A percentile compares a stretch with the other conserved stretches of the same genome.
Evolutionary conservation across 352 stramenopile species (phyloP).

Genomic region (Thalassiosira ordinaria): DNA sequence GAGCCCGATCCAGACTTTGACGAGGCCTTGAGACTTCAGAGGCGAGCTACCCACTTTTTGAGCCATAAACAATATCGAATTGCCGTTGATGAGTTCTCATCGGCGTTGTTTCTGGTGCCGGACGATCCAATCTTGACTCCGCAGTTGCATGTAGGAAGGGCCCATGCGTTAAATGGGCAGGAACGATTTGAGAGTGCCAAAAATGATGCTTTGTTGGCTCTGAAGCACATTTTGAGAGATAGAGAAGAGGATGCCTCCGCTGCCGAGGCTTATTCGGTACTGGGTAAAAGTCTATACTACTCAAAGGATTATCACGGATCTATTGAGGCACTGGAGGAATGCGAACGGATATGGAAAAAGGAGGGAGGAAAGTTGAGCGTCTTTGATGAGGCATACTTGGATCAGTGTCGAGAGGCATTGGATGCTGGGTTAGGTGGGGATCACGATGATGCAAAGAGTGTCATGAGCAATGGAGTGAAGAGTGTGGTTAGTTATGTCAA

Average conservation of each 20-base stretch:
- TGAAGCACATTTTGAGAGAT: slow-evolving; percentile 59
- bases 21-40: slow-evolving; percentile 78
- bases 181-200: slow-evolving; percentile 74
- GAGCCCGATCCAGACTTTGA: slow-evolving; percentile 83
- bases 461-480: slow-evolving; percentile 21
- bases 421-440: slow-evolving; percentile 50
- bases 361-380: slow-evolving; percentile 74
- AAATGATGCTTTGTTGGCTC: slow-evolving; percentile 77
- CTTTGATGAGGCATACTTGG: slow-evolving; percentile 83
- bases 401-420: slow-evolving; percentile 71
- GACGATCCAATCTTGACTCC: slow-evolving; percentile 80
- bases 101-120: slow-evolving; percentile 82
- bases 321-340: slow-evolving; percentile 74
- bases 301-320: slow-evolving; percentile 78
- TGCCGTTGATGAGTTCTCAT: slow-evolving; percentile 82
- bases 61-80: slow-evolving; percentile 78
- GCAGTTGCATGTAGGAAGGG: slow-evolving; percentile 78
- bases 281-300: slow-evolving; percentile 84
- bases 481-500: slow-evolving; percentile 46
- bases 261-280: slow-evolving; percentile 77
- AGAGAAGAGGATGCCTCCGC: slow-evolving; percentile 63
- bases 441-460: slow-evolving; percentile 43
- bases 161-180: slow-evolving; percentile 81
- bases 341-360: slow-evolving; percentile 48
- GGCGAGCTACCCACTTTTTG: slow-evolving; percentile 70